phyloP scores from a whole-genome alignment of 2,329 filamentous ascomycete species.

The Penicillium sp. region DNA sequence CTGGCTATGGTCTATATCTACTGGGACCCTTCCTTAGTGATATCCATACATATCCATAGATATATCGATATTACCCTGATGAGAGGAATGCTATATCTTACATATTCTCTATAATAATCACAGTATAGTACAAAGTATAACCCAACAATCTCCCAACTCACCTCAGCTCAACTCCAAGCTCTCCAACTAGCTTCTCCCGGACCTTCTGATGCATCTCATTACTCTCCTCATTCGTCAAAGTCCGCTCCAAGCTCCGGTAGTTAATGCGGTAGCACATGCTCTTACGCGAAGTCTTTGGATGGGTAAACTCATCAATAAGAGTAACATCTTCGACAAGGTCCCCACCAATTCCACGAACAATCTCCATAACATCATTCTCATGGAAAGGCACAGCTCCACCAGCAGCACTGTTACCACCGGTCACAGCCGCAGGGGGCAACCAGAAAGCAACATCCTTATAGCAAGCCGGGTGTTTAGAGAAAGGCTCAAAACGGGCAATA shows the following conservation, averaged over 20 bases:
- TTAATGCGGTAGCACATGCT: slow-evolving; percentile 92
- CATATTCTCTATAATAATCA: slow-evolving; percentile 9
- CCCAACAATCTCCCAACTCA: slow-evolving; percentile 34
- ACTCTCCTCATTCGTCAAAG: slow-evolving; percentile 77
- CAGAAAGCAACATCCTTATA: slow-evolving; percentile 95
- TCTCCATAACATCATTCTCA: slow-evolving; percentile 96
- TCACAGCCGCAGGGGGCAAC: slow-evolving; percentile 54
- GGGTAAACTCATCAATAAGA: slow-evolving; percentile 80
- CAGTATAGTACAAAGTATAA: slow-evolving; percentile 16
- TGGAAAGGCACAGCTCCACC: slow-evolving; percentile 60
- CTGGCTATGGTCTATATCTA: background rate
- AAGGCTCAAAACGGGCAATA: slow-evolving; percentile 70
- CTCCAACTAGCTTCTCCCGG: slow-evolving; percentile 60
- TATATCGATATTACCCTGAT: background rate
- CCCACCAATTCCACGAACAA: slow-evolving; percentile 77
- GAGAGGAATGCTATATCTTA: slow-evolving; percentile 16
- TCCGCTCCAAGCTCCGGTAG: slow-evolving; percentile 88
- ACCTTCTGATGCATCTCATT: slow-evolving; percentile 73
- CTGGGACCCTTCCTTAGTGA: background rate
- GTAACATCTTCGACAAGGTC: slow-evolving; percentile 84
- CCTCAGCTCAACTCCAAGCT: slow-evolving; percentile 76
- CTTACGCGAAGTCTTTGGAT: slow-evolving; percentile 77
- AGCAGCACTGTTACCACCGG: slow-evolving; percentile 36
- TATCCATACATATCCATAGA: background rate
- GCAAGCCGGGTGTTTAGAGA: slow-evolving; percentile 87